A percentile compares a stretch with the other conserved stretches of the same genome.
Evolutionary conservation across 345 rosid species (phyloP).

Genomic region (Melaleuca alternifolia): DNA sequence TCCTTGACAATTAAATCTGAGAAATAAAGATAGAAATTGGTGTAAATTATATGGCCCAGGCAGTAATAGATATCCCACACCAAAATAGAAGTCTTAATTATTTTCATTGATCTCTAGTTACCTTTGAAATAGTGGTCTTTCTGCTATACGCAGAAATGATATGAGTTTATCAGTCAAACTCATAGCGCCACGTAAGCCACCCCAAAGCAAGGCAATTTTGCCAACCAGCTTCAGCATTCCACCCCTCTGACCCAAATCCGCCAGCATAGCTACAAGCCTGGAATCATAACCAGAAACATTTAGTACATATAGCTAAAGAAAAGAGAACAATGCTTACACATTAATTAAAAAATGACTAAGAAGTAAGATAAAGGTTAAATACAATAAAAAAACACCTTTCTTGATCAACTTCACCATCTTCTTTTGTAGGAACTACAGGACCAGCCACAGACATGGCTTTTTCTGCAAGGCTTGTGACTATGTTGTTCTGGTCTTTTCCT

Average conservation of each 20-base stretch:
- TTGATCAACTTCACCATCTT: constrained; percentile 88
- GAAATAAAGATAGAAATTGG: background rate
- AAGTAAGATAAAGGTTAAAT: background rate
- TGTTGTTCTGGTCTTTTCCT: constrained; percentile 28
- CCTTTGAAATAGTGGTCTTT: constrained; percentile 82
- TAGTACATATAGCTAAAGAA: background rate
- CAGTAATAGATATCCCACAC: background rate
- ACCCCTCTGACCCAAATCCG: constrained; percentile 91
- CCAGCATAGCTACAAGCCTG: constrained; percentile 82
- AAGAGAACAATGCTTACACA: background rate
- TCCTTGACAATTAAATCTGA: background rate
- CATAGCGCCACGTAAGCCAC: constrained; percentile 95
- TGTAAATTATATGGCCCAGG: background rate
- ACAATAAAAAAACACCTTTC: constrained; percentile 45
- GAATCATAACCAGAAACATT: background rate
- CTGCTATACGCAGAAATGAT: constrained; percentile 60
- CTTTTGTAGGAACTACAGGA: constrained; percentile 93
- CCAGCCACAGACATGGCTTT: constrained; percentile 91
- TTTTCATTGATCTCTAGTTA: constrained; percentile 6
- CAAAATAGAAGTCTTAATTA: background rate
- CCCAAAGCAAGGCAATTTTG: constrained; percentile 98
- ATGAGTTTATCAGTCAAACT: constrained; percentile 81
- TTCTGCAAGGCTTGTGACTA: constrained; percentile 82
- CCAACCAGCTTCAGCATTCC: constrained; percentile 79
- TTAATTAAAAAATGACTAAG: background rate